Evolutionary conservation across 768 basidiomycete genomes (phyloP), one percentile per base, ranked within the genome.

Genomic region (Tricholoma terreum): DNA sequence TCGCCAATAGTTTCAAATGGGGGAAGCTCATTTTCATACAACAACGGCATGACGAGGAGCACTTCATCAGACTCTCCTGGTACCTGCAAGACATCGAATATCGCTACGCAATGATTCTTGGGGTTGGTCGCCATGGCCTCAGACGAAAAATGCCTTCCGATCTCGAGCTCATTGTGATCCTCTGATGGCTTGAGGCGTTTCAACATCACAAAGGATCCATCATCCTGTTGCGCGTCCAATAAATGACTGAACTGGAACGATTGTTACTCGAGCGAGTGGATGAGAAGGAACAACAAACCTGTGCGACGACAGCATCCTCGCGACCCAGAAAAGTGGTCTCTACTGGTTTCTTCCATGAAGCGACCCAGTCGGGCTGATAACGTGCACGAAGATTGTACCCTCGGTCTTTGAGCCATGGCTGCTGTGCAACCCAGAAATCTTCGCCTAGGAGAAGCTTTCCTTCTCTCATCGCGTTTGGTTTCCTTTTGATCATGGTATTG

Each of bases 21-120:
- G 12, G 66, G 62, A 22, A 59, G 35, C 43, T 67, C 49, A 38
- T 51, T 63, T 4, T 33, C 11, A 10, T 60, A 62, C 8, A 73
- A 53, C n/a, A 69, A 55, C 2, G 72, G 72, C 62, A 73, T 72
- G 11, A 73, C 69, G 9, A 73, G n/a, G n/a, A 67, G 56, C n/a
- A 36, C 30, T 6, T 43, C 31, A 17, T 55, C 59, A n/a, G 69
- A 62, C 46, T 67, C 62, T 24, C 43, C 21, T 15, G 65, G 65
- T 10, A 63, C 36, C 10, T 58, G 46, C n/a, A 72, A 34, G 6
- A 63, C 55, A 11, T 71, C 65, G 22, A 64, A 61, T 6, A 77
- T 40, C 0, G 71, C 73, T 2, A 73, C 65, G 12, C 75, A 75
- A 46, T 74, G 73, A 17, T 77, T 80, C 42, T 59, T 54, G 35